Conservation (phyloP, 495 filamentous ascomycete species). For the Neurospora sp. region DNA sequence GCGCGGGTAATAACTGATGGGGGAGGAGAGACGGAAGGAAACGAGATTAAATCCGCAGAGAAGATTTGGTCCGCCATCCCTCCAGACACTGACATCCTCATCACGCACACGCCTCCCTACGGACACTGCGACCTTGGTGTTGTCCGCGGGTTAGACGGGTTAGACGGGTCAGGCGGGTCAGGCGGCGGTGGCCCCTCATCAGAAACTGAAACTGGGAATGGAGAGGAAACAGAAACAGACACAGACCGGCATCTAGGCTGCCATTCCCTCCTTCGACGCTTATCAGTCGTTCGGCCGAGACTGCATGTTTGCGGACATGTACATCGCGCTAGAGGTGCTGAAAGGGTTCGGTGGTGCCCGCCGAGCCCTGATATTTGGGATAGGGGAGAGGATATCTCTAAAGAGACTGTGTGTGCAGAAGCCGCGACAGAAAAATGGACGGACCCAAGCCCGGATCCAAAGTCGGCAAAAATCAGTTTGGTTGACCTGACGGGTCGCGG, state of each 20-base stretch:
- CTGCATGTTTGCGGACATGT: slow-evolving; percentile 88
- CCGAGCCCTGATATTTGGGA: too few relatives aligned
- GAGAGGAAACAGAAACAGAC: not conserved
- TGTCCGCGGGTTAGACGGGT: slow-evolving; percentile 10
- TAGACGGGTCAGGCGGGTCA: not conserved
- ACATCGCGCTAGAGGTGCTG: slow-evolving; percentile 54
- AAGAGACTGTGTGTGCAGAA: too few relatives aligned
- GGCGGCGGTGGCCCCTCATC: not conserved
- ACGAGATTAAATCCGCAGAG: slow-evolving; percentile 17
- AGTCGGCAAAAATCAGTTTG: slow-evolving; percentile 32
- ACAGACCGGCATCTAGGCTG: slow-evolving; percentile 45
- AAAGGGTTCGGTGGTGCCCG: slow-evolving; percentile 51
- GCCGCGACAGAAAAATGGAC: slow-evolving; percentile 23
- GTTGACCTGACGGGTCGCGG: slow-evolving; percentile 30
- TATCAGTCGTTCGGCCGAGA: slow-evolving; percentile 67
- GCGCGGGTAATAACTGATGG: too few relatives aligned
- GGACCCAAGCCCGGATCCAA: slow-evolving; percentile 25
- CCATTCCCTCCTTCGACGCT: slow-evolving; percentile 53
- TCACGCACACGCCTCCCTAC: slow-evolving; percentile 76
- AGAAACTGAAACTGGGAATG: not conserved
- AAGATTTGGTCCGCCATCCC: slow-evolving; percentile 54
- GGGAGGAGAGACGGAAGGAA: not conserved
- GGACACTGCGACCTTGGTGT: slow-evolving; percentile 59
- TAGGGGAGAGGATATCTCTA: slow-evolving; percentile 26
- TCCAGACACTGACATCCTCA: slow-evolving; percentile 60